Evolutionary conservation across 257 asterid genomes (phyloP).

Genomic region (Lantana camara): DNA sequence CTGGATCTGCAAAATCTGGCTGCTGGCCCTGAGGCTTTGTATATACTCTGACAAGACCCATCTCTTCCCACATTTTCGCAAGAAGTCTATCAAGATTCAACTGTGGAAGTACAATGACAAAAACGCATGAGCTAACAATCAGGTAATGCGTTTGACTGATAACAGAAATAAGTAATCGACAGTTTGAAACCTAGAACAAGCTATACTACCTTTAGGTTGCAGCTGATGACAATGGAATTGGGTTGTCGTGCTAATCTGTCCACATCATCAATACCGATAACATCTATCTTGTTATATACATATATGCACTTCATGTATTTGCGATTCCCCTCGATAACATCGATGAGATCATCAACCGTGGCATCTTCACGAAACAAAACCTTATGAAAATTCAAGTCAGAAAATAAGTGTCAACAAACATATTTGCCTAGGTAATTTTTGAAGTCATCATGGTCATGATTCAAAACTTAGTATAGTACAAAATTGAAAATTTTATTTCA

Average conservation of each 20-base stretch:
- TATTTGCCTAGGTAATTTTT: constrained; percentile 15
- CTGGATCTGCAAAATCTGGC: constrained; percentile 95
- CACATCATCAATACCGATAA: constrained; percentile 94
- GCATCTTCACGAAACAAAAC: constrained; percentile 97
- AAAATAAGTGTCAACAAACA: constrained; percentile 17
- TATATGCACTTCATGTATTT: constrained; percentile 96
- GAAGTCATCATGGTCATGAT: not conserved
- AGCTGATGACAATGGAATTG: constrained; percentile 90
- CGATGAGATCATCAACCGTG: constrained; percentile 97
- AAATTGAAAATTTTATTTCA: not conserved
- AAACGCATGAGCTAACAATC: constrained; percentile 18
- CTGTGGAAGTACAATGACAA: constrained; percentile 46
- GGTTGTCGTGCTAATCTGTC: constrained; percentile 95
- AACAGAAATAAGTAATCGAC: not conserved
- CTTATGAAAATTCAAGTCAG: constrained; percentile 39
- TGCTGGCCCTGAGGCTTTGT: constrained; percentile 99
- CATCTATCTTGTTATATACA: constrained; percentile 97
- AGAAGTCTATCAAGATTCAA: constrained; percentile 85
- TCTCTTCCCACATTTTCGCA: constrained; percentile 86
- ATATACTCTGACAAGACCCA: constrained; percentile 91
- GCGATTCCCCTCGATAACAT: constrained; percentile 97
- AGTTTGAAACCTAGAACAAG: constrained; percentile 17
- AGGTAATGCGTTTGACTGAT: not conserved
- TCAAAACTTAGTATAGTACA: not conserved
- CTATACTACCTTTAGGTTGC: constrained; percentile 73